These are phyloP conservation scores for Botrytis medusae DNA, from an alignment of 2,329 filamentous ascomycete species.

Conservation along the genomic window DNA sequence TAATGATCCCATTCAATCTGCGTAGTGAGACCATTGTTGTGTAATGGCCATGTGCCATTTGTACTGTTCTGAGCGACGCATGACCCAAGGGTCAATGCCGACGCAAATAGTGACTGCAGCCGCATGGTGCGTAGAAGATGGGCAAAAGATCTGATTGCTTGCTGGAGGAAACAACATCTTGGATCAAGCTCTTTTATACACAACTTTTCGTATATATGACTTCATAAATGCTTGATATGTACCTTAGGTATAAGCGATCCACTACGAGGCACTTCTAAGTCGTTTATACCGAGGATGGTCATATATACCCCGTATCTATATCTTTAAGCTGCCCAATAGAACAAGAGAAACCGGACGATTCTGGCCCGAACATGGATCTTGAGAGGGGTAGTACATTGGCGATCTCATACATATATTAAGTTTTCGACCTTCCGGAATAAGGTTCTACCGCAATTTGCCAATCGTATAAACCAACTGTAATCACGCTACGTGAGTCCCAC, in stretches of 20 bases:
- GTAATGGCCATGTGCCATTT: slow-evolving; percentile 17
- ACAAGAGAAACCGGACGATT: not conserved
- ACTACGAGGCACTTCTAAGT: not conserved
- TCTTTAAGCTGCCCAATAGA: slow-evolving; percentile 13
- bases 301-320: not conserved
- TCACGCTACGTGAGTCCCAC: not conserved
- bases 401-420: not conserved
- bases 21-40: slow-evolving; percentile 21
- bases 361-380: slow-evolving; percentile 15
- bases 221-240: not conserved
- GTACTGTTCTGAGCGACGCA: slow-evolving; percentile 17
- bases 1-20: slow-evolving; percentile 22
- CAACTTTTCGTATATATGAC: not conserved
- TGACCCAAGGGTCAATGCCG: slow-evolving; percentile 2
- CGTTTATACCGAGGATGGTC: not conserved
- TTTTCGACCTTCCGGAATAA: not conserved
- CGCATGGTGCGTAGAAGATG: slow-evolving; percentile 4
- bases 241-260: not conserved
- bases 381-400: slow-evolving; percentile 11
- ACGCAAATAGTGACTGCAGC: slow-evolving; percentile 9
- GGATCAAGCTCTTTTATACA: slow-evolving; percentile 7
- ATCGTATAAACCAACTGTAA: not conserved
- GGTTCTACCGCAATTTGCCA: not conserved
- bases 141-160: not conserved
- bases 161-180: not conserved